Evolutionary conservation across 768 basidiomycete genomes (phyloP).

Genomic region (Termitomyces sp.): DNA sequence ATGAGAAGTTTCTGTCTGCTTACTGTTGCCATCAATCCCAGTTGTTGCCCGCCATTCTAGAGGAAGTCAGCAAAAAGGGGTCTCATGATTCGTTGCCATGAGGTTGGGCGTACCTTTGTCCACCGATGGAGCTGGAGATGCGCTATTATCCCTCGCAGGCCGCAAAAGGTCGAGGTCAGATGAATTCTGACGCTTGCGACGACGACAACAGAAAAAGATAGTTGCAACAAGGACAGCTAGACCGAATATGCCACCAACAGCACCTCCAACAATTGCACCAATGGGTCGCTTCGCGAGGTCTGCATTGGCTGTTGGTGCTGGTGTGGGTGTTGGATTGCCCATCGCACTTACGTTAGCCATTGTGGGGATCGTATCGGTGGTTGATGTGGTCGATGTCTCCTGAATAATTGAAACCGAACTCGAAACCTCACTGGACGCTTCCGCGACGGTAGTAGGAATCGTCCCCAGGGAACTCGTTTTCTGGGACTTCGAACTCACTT

Average conservation of each 20-base stretch:
- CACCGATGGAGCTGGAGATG: neutral
- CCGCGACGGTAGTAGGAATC: too few relatives aligned
- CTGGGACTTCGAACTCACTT: neutral
- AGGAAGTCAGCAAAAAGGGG: neutral
- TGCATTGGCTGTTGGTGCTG: too few relatives aligned
- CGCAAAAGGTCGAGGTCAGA: neutral
- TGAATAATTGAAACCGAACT: too few relatives aligned
- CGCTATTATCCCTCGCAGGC: neutral
- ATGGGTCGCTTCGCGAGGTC: neutral
- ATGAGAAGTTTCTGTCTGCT: neutral
- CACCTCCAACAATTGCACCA: constrained; percentile 4
- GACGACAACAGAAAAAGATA: neutral
- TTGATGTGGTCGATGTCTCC: too few relatives aligned
- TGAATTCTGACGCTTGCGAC: neutral
- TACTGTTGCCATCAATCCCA: constrained; percentile 1
- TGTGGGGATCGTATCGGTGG: too few relatives aligned
- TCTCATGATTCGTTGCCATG: neutral
- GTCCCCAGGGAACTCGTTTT: too few relatives aligned
- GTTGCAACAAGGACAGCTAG: neutral
- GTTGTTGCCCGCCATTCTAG: constrained; percentile 1
- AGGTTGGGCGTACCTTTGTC: neutral
- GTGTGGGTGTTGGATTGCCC: too few relatives aligned
- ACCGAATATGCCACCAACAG: neutral
- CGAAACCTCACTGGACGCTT: too few relatives aligned
- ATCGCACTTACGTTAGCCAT: too few relatives aligned